These are phyloP conservation scores for Stereocaulon alpinum DNA, from an alignment of 495 filamentous ascomycete species.

Conservation along the genomic window DNA sequence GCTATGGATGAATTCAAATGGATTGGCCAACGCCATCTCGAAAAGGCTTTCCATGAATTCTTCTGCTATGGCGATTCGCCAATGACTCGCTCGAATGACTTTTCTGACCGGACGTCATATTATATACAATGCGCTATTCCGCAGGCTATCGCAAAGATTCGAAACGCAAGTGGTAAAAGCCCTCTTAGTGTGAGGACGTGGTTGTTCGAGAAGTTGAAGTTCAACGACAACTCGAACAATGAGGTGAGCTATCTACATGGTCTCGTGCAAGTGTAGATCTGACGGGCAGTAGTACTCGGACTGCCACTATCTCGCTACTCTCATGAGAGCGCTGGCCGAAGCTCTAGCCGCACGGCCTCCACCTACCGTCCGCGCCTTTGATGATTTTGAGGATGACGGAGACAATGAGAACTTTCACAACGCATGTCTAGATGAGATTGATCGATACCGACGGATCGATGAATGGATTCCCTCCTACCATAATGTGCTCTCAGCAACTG, in stretches of 20 bases:
- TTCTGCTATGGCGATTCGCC: slow-evolving; percentile 65
- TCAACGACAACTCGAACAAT: slow-evolving; percentile 89
- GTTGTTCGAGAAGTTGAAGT: slow-evolving; percentile 75
- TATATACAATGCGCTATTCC: slow-evolving; percentile 72
- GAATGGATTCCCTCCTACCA: slow-evolving; percentile 88
- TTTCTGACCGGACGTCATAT: slow-evolving; percentile 72
- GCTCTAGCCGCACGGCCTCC: slow-evolving; percentile 52
- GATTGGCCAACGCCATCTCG: slow-evolving; percentile 75
- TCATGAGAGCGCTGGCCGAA: slow-evolving; percentile 71
- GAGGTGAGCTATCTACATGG: slow-evolving; percentile 33
- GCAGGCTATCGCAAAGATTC: slow-evolving; percentile 64
- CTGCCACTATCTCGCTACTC: slow-evolving; percentile 68
- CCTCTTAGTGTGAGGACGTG: slow-evolving; percentile 66
- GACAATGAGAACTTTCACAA: slow-evolving; percentile 48
- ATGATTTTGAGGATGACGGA: slow-evolving; percentile 29
- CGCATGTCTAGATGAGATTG: slow-evolving; percentile 70
- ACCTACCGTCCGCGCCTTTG: slow-evolving; percentile 13
- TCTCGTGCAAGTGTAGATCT: background rate
- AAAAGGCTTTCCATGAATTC: slow-evolving; percentile 72
- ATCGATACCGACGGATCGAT: slow-evolving; percentile 83
- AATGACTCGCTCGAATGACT: slow-evolving; percentile 81
- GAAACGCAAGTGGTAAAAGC: slow-evolving; percentile 64
- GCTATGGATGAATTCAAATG: slow-evolving; percentile 58
- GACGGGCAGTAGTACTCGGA: slow-evolving; percentile 55
- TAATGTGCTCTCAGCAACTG: slow-evolving; percentile 77